Conservation (phyloP, 345 rosid genomes). For the Anacardium occidentale region DNA sequence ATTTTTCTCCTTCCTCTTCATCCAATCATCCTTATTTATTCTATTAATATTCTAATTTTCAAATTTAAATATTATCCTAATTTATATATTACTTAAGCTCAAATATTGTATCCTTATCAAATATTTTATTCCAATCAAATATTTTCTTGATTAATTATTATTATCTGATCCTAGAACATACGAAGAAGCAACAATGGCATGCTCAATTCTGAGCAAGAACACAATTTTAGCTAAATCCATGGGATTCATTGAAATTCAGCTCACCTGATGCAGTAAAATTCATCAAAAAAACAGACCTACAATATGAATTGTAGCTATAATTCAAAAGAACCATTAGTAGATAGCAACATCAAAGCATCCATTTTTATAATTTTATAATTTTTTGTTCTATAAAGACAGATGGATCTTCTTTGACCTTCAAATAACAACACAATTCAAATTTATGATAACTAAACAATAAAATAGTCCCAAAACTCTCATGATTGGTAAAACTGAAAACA, state of each 20-base stretch:
- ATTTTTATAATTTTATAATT: background rate
- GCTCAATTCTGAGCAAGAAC: background rate
- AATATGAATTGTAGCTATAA: background rate
- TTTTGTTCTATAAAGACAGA: background rate
- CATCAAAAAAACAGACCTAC: no score
- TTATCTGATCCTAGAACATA: no score
- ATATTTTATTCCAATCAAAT: no score
- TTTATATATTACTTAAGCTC: no score
- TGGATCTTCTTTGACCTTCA: background rate
- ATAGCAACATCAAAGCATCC: background rate
- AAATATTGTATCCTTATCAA: no score
- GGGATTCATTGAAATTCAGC: background rate
- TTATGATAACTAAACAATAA: background rate
- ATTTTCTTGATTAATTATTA: no score
- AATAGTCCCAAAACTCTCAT: conserved; percentile 7
- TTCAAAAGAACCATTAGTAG: background rate
- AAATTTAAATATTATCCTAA: no score
- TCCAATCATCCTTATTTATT: no score
- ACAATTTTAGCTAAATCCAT: background rate
- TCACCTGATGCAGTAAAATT: no score
- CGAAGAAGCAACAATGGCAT: background rate
- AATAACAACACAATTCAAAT: background rate
- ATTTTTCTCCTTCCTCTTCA: no score
- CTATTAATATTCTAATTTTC: no score
- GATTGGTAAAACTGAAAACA: background rate